These are phyloP conservation scores for Jimgerdemannia flammicorona DNA, from an alignment of 192 early-diverging fungal species.

Conservation along the genomic window DNA sequence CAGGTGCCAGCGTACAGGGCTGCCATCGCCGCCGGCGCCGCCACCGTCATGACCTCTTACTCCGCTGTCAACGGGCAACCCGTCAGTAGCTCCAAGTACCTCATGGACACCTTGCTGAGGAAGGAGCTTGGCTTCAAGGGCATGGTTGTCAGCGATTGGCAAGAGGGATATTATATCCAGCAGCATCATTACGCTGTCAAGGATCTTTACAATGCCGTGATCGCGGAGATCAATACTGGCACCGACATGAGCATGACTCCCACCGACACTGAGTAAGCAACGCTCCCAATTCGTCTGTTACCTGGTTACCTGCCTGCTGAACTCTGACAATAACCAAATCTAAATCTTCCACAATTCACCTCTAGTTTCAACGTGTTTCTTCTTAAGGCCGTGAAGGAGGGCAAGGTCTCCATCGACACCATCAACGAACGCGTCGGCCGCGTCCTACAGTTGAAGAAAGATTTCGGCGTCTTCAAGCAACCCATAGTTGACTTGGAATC, in stretches of 20 bases:
- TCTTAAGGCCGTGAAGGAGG: constrained; percentile 24
- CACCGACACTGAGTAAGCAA: neutral
- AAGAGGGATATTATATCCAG: constrained; percentile 41
- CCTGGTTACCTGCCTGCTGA: neutral
- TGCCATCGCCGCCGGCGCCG: constrained; percentile 46
- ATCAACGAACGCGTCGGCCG: constrained; percentile 44
- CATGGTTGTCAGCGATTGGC: constrained; percentile 51
- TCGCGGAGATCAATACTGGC: constrained; percentile 33
- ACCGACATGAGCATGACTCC: constrained; percentile 52
- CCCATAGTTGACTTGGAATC: constrained; percentile 30
- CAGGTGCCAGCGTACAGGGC: constrained; percentile 52
- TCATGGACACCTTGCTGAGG: constrained; percentile 41
- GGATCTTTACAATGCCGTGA: constrained; percentile 31
- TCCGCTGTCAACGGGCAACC: constrained; percentile 52
- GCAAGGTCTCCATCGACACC: constrained; percentile 21
- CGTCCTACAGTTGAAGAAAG: constrained; percentile 57
- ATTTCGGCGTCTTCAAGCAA: constrained; percentile 41
- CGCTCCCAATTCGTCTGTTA: neutral
- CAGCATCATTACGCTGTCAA: constrained; percentile 31
- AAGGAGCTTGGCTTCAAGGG: constrained; percentile 46
- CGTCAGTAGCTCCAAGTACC: constrained; percentile 42
- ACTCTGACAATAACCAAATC: neutral
- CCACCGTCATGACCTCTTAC: constrained; percentile 55
- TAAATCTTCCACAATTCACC: constrained; percentile 36
- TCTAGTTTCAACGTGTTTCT: constrained; percentile 30